A percentile compares a stretch with the other conserved stretches of the same genome.
Evolutionary conservation across 2,329 filamentous ascomycete genomes (phyloP).

Genomic region (Bipolaris bicolor): DNA sequence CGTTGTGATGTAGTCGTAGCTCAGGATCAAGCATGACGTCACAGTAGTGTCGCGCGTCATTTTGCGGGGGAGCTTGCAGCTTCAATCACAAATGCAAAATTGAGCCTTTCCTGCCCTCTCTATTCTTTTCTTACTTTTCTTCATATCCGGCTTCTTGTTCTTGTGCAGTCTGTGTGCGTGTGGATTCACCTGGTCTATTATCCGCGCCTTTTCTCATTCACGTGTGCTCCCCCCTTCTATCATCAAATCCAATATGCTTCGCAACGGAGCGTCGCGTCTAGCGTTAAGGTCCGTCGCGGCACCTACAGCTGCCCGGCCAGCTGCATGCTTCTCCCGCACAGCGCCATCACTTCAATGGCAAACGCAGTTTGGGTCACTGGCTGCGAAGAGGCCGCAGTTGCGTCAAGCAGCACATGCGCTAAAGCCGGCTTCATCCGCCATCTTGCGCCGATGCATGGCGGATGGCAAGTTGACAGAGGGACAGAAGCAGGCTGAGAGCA

Average conservation of each 20-base stretch:
- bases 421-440: slow-evolving; percentile 43
- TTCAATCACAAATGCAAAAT: slow-evolving; percentile 2
- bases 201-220: background rate
- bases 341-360: slow-evolving; percentile 43
- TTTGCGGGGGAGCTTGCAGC: slow-evolving; percentile 12
- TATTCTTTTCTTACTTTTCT: slow-evolving; percentile 1
- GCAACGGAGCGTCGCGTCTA: slow-evolving; percentile 52
- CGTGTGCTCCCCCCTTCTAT: background rate
- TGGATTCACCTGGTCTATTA: background rate
- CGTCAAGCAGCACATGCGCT: slow-evolving; percentile 17
- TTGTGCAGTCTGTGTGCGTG: background rate
- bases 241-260: slow-evolving; percentile 48
- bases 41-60: slow-evolving; percentile 15
- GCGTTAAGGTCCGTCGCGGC: slow-evolving; percentile 48
- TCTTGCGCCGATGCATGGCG: slow-evolving; percentile 51
- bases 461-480: slow-evolving; percentile 52
- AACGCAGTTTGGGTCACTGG: slow-evolving; percentile 52
- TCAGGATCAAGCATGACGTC: slow-evolving; percentile 10
- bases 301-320: slow-evolving; percentile 36
- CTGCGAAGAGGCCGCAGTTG: slow-evolving; percentile 40
- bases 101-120: background rate
- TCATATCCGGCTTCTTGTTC: slow-evolving; percentile 13
- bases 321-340: slow-evolving; percentile 31
- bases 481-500: slow-evolving; percentile 63
- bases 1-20: slow-evolving; percentile 11